A percentile compares a stretch with the other conserved stretches of the same genome.
Evolutionary conservation across 192 early-diverging fungal species (phyloP).

Genomic region (Helicostylum pulchrum): DNA sequence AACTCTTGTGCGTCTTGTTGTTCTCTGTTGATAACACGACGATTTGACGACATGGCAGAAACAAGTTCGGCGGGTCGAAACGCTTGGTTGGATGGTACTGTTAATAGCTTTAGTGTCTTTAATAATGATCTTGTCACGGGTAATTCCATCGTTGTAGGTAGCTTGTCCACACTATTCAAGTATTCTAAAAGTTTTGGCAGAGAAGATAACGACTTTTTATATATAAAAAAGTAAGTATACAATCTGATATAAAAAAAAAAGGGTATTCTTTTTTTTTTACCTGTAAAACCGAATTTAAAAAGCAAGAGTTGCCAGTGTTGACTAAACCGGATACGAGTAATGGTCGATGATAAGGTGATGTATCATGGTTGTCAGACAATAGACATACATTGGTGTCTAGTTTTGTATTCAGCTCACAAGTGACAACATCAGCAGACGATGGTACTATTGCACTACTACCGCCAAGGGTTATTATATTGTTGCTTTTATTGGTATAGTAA

Average conservation of each 20-base stretch:
- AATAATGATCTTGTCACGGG: slow-evolving; percentile 21
- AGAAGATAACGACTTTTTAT: slow-evolving; percentile 21
- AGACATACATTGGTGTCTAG: slow-evolving; percentile 7
- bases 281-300: slow-evolving; percentile 89
- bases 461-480: no score
- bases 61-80: slow-evolving; percentile 65
- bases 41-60: slow-evolving; percentile 49
- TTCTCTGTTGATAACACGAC: slow-evolving; percentile 61
- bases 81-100: slow-evolving; percentile 33
- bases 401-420: no score
- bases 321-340: slow-evolving; percentile 55
- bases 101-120: slow-evolving; percentile 25
- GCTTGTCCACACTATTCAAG: not conserved
- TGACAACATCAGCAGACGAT: no score
- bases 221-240: no score
- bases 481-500: no score
- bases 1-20: slow-evolving; percentile 92
- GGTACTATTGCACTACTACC: no score
- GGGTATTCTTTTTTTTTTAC: slow-evolving; percentile 37
- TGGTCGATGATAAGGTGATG: not conserved
- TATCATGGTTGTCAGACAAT: not conserved
- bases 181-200: slow-evolving; percentile 13
- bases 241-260: no score
- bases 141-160: not conserved
- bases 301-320: slow-evolving; percentile 91